A percentile compares a stretch with the other conserved stretches of the same genome.
Conservation (phyloP, 2,329 filamentous ascomycete species). For the Boeremia exigua region DNA sequence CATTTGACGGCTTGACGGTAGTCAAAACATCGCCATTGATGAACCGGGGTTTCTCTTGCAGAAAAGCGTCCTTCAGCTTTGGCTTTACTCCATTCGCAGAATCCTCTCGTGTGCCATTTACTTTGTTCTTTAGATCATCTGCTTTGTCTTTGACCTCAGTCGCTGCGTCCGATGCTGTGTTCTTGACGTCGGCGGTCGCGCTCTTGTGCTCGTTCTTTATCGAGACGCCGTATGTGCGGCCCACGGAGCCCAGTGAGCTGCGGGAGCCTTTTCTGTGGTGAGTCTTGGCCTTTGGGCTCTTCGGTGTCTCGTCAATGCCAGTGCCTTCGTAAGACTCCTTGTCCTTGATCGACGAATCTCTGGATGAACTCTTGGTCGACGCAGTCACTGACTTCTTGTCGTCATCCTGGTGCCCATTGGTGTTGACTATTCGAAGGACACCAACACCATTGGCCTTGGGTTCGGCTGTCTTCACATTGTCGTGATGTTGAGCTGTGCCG, state of each 20-base stretch:
- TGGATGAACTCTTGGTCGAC: slow-evolving; percentile 9
- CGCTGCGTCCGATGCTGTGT: neutral
- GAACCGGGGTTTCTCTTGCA: slow-evolving; percentile 11
- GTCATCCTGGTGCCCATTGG: slow-evolving; percentile 19
- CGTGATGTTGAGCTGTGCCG: slow-evolving; percentile 1
- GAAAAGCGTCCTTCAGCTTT: slow-evolving; percentile 1
- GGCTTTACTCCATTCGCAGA: neutral
- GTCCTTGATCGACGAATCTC: slow-evolving; percentile 17
- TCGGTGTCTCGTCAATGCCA: slow-evolving; percentile 42
- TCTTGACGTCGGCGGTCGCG: neutral
- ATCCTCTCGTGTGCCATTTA: neutral
- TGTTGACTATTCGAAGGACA: slow-evolving; percentile 13
- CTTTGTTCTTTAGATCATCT: neutral
- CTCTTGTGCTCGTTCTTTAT: slow-evolving; percentile 13
- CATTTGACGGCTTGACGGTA: slow-evolving; percentile 51
- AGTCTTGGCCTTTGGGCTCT: slow-evolving; percentile 37
- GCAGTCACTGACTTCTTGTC: neutral
- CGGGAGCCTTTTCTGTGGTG: slow-evolving; percentile 40
- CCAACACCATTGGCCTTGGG: slow-evolving; percentile 15
- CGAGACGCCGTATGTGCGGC: slow-evolving; percentile 36
- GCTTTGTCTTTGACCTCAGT: neutral
- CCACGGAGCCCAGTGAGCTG: slow-evolving; percentile 40
- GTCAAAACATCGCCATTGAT: slow-evolving; percentile 53
- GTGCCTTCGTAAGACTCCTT: slow-evolving; percentile 39
- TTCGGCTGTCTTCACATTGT: slow-evolving; percentile 22